phyloP scores from a whole-genome alignment of 345 rosid genomes.

The Trapa bicornis region DNA sequence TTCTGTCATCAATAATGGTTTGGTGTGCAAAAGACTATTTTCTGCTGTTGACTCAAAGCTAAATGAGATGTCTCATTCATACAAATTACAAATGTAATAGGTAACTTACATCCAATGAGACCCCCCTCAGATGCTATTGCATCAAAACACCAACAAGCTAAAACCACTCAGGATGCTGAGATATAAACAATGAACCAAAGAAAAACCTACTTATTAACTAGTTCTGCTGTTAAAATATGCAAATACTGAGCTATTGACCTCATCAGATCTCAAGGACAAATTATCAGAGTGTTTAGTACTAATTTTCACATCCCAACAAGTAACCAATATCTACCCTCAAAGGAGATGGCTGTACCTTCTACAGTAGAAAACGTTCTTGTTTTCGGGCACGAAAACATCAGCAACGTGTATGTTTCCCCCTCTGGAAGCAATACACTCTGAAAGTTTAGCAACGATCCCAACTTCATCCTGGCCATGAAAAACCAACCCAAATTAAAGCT shows the following conservation, averaged over 20 bases:
- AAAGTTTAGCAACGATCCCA: slow-evolving; percentile 83
- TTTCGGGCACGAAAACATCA: slow-evolving; percentile 82
- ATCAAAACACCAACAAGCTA: background rate
- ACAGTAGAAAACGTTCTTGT: slow-evolving; percentile 69
- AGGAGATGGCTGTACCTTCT: slow-evolving; percentile 33
- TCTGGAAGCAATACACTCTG: slow-evolving; percentile 79
- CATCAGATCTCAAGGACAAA: background rate
- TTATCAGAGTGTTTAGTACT: background rate
- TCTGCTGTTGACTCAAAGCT: background rate
- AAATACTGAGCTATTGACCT: background rate
- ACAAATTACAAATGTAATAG: background rate
- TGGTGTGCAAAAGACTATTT: background rate
- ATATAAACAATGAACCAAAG: background rate
- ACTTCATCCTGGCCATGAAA: slow-evolving; percentile 47
- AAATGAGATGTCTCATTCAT: background rate
- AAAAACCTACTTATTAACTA: background rate
- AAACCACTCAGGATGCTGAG: background rate
- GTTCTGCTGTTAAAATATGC: background rate
- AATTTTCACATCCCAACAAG: background rate
- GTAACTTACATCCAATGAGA: background rate
- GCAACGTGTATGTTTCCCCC: slow-evolving; percentile 89
- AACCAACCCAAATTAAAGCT: background rate
- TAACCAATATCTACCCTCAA: slow-evolving; percentile 9
- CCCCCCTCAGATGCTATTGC: background rate
- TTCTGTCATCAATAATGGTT: background rate